Evolutionary conservation across 2,329 filamentous ascomycete species (phyloP).

Genomic region (Calonectria honghensis): DNA sequence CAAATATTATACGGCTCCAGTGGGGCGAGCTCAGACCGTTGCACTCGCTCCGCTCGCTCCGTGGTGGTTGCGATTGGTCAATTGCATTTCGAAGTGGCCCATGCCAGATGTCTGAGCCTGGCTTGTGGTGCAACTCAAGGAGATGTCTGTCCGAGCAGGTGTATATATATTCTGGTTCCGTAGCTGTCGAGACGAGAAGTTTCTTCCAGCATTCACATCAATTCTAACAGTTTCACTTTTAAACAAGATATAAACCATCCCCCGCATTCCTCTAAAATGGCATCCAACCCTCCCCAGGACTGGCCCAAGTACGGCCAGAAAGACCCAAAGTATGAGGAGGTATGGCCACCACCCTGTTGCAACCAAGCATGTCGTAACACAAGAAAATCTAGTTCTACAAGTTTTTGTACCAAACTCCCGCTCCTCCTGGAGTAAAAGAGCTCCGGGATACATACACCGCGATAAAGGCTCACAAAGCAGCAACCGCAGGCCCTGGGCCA

Average conservation of each 20-base stretch:
- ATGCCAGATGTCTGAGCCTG: neutral
- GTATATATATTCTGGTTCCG: neutral
- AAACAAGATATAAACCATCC: neutral
- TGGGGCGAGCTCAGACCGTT: neutral
- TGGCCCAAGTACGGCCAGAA: neutral
- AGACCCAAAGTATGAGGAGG: neutral
- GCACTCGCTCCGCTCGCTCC: slow-evolving; percentile 1
- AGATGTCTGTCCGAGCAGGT: neutral
- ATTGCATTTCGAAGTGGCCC: neutral
- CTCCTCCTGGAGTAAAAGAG: neutral
- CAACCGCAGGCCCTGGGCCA: neutral
- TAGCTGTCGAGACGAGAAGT: neutral
- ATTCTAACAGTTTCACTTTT: neutral
- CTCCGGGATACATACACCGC: neutral
- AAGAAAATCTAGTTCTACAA: neutral
- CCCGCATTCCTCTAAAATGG: neutral
- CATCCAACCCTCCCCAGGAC: neutral
- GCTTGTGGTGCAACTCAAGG: neutral
- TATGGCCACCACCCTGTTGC: neutral
- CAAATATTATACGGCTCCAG: neutral
- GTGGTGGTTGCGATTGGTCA: neutral
- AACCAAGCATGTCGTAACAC: neutral
- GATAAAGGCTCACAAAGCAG: neutral
- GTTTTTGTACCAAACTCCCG: neutral
- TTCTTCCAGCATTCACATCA: neutral